phyloP scores from a whole-genome alignment of 106 monocot species.

The Xerophyta viscosa region DNA sequence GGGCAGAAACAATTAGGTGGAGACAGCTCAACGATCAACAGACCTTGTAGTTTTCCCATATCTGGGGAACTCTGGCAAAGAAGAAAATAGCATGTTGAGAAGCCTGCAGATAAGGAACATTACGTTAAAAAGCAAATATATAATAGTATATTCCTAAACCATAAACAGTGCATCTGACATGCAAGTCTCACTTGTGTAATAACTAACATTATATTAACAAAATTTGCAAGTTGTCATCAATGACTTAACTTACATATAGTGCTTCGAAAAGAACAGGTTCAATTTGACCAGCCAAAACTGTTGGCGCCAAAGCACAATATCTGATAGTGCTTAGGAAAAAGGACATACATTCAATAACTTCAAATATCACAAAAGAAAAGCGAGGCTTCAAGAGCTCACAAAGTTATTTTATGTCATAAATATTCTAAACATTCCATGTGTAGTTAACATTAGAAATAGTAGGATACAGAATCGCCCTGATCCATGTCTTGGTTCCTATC shows the following conservation, averaged over 20 bases:
- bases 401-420: too few relatives aligned
- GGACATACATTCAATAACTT: background rate
- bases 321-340: conserved; percentile 41
- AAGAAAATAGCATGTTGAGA: conserved; percentile 97
- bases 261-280: conserved; percentile 90
- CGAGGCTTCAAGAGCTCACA: too few relatives aligned
- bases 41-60: conserved; percentile 84
- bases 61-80: conserved; percentile 92
- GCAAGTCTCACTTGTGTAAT: too few relatives aligned
- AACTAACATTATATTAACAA: too few relatives aligned
- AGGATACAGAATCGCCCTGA: conserved; percentile 84
- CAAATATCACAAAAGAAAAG: background rate
- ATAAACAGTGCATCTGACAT: too few relatives aligned
- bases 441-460: background rate
- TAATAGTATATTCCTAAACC: background rate
- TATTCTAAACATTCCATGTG: too few relatives aligned
- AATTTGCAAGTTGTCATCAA: background rate
- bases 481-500: conserved; percentile 48
- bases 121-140: too few relatives aligned
- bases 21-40: conserved; percentile 2
- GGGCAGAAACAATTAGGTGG: background rate
- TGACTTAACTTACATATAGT: conserved; percentile 70
- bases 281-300: conserved; percentile 73
- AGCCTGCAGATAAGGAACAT: conserved; percentile 44
- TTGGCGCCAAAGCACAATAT: conserved; percentile 91